Percentiles rank a stretch among this genome's conserved stretches.
Evolutionary conservation across 2,329 filamentous ascomycete species (phyloP).

Genomic region (Aspergillus fructus): DNA sequence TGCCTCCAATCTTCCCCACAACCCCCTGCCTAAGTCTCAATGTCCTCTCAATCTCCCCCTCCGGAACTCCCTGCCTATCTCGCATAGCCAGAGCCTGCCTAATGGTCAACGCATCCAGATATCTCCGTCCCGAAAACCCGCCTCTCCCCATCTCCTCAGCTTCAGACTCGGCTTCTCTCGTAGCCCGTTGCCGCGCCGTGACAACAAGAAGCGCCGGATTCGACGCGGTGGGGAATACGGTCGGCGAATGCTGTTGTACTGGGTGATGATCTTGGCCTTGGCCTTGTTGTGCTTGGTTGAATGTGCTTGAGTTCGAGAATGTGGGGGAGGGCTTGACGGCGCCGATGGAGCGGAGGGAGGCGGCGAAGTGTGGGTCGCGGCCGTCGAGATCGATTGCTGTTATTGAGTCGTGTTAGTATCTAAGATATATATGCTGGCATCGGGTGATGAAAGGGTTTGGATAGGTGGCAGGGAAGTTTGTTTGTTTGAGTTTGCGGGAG

Average conservation of each 20-base stretch:
- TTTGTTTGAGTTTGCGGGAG: neutral
- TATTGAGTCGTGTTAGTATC: neutral
- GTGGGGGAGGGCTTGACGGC: slow-evolving; percentile 59
- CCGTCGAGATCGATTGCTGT: slow-evolving; percentile 60
- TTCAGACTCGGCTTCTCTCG: slow-evolving; percentile 55
- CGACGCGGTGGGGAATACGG: slow-evolving; percentile 37
- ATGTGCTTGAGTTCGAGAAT: slow-evolving; percentile 55
- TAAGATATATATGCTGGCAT: neutral
- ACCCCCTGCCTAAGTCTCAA: slow-evolving; percentile 47
- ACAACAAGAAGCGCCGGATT: slow-evolving; percentile 59
- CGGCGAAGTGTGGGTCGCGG: slow-evolving; percentile 68
- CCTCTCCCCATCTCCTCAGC: slow-evolving; percentile 48
- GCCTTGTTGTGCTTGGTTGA: slow-evolving; percentile 25
- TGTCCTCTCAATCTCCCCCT: slow-evolving; percentile 44
- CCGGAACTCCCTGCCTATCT: slow-evolving; percentile 40
- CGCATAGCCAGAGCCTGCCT: slow-evolving; percentile 50
- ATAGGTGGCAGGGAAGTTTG: neutral
- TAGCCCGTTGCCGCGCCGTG: slow-evolving; percentile 51
- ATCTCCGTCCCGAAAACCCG: slow-evolving; percentile 42
- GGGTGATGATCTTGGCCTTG: neutral
- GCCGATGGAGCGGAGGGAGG: slow-evolving; percentile 69
- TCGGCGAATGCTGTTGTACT: slow-evolving; percentile 7
- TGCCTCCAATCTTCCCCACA: slow-evolving; percentile 39
- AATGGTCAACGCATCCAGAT: slow-evolving; percentile 52
- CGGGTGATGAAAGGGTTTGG: neutral